These are phyloP conservation scores for Nidula microcarpa DNA, from an alignment of 768 basidiomycete species.

Conservation along the genomic window DNA sequence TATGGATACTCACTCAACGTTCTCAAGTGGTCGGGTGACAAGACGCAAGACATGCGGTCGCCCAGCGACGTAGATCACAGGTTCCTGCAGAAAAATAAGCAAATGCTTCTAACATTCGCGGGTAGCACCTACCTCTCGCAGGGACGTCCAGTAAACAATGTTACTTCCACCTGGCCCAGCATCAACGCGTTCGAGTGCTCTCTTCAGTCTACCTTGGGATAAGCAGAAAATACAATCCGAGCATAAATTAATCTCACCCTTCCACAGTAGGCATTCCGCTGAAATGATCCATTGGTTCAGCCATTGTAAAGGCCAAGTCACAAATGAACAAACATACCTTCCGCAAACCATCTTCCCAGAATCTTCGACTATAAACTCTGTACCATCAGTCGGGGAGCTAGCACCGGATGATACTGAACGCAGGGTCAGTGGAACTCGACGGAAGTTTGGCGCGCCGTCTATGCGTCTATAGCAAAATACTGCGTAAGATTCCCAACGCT, in stretches of 20 bases:
- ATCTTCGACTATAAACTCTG: constrained; percentile 34
- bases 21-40: constrained; percentile 84
- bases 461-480: constrained; percentile 56
- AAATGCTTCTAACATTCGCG: not conserved
- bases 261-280: constrained; percentile 96
- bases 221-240: too few relatives aligned
- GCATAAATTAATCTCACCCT: constrained; percentile 43
- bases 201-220: constrained; percentile 52
- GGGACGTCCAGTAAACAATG: constrained; percentile 88
- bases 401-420: constrained; percentile 21
- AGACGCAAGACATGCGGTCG: constrained; percentile 89
- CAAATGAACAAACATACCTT: constrained; percentile 44
- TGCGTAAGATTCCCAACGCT: not conserved
- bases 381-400: constrained; percentile 19
- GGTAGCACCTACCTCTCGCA: constrained; percentile 66
- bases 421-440: constrained; percentile 70
- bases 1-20: constrained; percentile 75
- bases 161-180: constrained; percentile 78
- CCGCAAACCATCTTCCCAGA: constrained; percentile 72
- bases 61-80: constrained; percentile 86
- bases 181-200: constrained; percentile 74
- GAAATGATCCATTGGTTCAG: constrained; percentile 4
- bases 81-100: constrained; percentile 53
- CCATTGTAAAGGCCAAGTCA: not conserved
- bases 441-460: constrained; percentile 93